Evolutionary conservation across 768 basidiomycete species (phyloP).

Genomic region (Galerina marginata): DNA sequence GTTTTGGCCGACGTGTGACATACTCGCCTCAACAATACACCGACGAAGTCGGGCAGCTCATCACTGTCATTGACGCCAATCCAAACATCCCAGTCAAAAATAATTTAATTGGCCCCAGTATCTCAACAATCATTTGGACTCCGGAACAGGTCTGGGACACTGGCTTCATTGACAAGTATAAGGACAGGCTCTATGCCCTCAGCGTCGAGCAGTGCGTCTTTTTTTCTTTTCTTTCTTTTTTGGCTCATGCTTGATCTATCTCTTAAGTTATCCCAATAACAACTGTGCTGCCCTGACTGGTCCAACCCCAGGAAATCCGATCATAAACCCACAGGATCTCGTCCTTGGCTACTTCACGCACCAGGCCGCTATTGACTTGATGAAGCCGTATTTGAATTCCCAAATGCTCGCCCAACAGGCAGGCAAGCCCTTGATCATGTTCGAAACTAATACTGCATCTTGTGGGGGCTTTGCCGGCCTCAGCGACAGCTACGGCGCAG

Average conservation of each 20-base stretch:
- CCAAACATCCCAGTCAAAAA: conserved; percentile 30
- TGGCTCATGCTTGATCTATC: neutral
- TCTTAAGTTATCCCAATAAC: conserved; percentile 46
- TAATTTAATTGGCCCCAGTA: conserved; percentile 64
- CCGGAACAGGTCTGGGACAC: conserved; percentile 55
- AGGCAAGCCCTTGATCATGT: conserved; percentile 63
- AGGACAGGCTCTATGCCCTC: conserved; percentile 46
- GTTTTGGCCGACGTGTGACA: conserved; percentile 40
- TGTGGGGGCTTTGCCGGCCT: conserved; percentile 74
- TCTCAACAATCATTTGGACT: conserved; percentile 57
- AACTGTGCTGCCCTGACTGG: conserved; percentile 60
- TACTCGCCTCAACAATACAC: conserved; percentile 53
- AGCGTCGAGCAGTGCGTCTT: conserved; percentile 61
- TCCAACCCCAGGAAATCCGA: conserved; percentile 40
- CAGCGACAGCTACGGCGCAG: conserved; percentile 64
- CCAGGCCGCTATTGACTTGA: conserved; percentile 51
- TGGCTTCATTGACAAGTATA: conserved; percentile 51
- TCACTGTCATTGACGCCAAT: conserved; percentile 29
- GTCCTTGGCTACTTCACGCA: conserved; percentile 69
- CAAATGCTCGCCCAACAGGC: conserved; percentile 47
- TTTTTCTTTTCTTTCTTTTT: neutral
- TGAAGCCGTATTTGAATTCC: conserved; percentile 56
- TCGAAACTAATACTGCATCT: conserved; percentile 73
- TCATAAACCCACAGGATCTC: conserved; percentile 46
- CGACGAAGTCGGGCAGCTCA: conserved; percentile 40